Evolutionary conservation across 345 rosid species (phyloP), one percentile per base, ranked within the genome.

Genomic region (Acer negundo): DNA sequence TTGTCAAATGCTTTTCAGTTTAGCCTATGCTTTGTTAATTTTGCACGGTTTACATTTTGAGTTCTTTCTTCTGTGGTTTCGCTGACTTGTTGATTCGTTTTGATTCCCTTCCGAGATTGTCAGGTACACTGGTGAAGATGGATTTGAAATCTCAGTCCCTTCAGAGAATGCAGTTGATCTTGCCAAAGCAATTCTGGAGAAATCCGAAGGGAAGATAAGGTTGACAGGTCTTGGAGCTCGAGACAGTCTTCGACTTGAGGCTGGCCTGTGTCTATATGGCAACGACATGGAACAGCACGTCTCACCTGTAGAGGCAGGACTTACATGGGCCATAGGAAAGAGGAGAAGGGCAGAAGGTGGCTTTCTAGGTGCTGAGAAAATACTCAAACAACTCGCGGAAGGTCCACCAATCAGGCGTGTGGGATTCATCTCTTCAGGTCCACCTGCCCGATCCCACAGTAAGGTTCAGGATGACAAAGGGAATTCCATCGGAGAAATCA

Each of bases 71-170:
- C 35, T 1, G 12, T 13, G 35, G 13, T 23, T 26, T 75, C 9
- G 8, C 62, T 12, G 7, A n/a, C 20, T 67, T 35, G 24, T 42
- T 70, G 55, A 66, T 40, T 28, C 24, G 68, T 35, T 38, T 42
- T 70, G 55, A 66, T 40, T 28, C 24, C 68, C 69, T 11, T 69
- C 69, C 61, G 78, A 28, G 49, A 68, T 70, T 72, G 82, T 75
- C 86, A 94, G 98, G 82, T 97, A 94, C 79, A 91, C 96, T 3
- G 98, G 98, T 56, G 99, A 97, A 86, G 99, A 97, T 78, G 99
- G 99, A 26, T 94, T 97, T 83, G 99, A 97, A 86, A 97, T 97
- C 77, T 97, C 98, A 0, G 96, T 91, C 67, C 98, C 97, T 74
- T 89, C 93, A 1, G 97, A 97, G 83, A 17, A 90, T 24, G 93